phyloP scores from a whole-genome alignment of 805 yeast species.

The Clavispora fructus region DNA sequence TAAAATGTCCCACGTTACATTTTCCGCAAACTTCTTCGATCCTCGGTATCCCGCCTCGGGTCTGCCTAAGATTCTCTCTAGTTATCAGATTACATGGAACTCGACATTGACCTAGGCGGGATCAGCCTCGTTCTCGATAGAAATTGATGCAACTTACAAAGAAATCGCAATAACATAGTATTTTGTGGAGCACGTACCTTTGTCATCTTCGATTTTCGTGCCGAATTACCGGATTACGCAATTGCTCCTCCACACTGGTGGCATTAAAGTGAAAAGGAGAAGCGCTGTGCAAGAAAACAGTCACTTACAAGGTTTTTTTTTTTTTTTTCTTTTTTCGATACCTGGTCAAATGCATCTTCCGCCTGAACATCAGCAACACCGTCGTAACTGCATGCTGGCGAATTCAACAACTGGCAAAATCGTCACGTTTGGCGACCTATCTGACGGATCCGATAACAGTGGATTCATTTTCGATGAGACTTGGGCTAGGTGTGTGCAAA shows the following conservation, averaged over 20 bases:
- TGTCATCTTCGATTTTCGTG: slow-evolving; percentile 46
- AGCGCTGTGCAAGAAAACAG: slow-evolving; percentile 28
- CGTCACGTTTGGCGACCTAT: slow-evolving; percentile 30
- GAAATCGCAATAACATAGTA: slow-evolving; percentile 43
- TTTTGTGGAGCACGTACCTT: slow-evolving; percentile 37
- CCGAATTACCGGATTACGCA: slow-evolving; percentile 30
- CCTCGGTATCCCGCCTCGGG: slow-evolving; percentile 42
- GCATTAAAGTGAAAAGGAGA: slow-evolving; percentile 24
- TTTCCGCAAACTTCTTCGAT: slow-evolving; percentile 53
- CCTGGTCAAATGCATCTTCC: slow-evolving; percentile 24
- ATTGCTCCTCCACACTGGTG: slow-evolving; percentile 15
- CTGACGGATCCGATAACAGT: slow-evolving; percentile 44
- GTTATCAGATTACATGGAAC: slow-evolving; percentile 11
- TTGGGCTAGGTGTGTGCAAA: slow-evolving; percentile 38
- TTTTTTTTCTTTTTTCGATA: slow-evolving; percentile 19
- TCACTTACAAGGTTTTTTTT: too few species aligned
- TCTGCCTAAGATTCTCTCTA: slow-evolving; percentile 25
- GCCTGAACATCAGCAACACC: slow-evolving; percentile 19
- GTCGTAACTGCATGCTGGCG: slow-evolving; percentile 5
- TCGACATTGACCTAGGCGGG: slow-evolving; percentile 8
- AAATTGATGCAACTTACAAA: too few species aligned
- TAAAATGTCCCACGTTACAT: slow-evolving; percentile 28
- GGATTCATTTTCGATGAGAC: slow-evolving; percentile 34
- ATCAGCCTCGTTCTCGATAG: too few species aligned
- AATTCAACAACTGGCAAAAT: slow-evolving; percentile 11